Evolutionary conservation across 2,329 filamentous ascomycete species (phyloP), one percentile per base, ranked within the genome.

Genomic region (Venturia effusa): DNA sequence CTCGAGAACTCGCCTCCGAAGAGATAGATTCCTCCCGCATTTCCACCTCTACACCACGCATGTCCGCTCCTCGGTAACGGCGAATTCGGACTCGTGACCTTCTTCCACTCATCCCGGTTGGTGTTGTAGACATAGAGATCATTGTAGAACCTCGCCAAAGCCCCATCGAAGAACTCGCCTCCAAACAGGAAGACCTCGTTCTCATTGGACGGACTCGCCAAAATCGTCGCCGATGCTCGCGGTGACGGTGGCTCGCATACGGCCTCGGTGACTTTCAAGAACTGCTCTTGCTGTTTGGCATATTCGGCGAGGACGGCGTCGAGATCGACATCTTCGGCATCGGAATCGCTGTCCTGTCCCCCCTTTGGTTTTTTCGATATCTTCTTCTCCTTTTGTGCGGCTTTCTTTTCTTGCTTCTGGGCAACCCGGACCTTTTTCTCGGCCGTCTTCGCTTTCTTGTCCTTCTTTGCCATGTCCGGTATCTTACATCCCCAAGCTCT

Each of bases 1-100:
- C 88, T 93, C 65, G 90, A 95, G 75, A 99, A 99, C 76, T 99
- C 94, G 66, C 93, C 94, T 67, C 94, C 94, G 71, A 97, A 97
- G 19, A 99, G 79, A 74, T 96, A 99, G 62, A 97, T 84, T 40
- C 89, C 86, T 67, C 88, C 89, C 19, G 88, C 84, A 75, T 97
- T 96, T 59, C 89, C 90, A 64, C 90, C 92, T 65, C 92, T 84
- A 70, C 90, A 95, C 91, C 92, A 97, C 19, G 94, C 93, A 81
- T 97, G 94, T 2, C 94, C 94, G 66, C 88, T 93, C 66, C 94
- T 83, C 15, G 94, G 94, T 41, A 97, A 81, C 0, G 94, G 94
- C 15, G 89, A 89, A 74, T 99, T 99, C 4, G 92, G 92, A 67
- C 87, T 92, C 1, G 90, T 96, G 62, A 97, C 87, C 69, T 88